Evolutionary conservation across 768 basidiomycete species (phyloP).

Genomic region (Lactarius tabidus): DNA sequence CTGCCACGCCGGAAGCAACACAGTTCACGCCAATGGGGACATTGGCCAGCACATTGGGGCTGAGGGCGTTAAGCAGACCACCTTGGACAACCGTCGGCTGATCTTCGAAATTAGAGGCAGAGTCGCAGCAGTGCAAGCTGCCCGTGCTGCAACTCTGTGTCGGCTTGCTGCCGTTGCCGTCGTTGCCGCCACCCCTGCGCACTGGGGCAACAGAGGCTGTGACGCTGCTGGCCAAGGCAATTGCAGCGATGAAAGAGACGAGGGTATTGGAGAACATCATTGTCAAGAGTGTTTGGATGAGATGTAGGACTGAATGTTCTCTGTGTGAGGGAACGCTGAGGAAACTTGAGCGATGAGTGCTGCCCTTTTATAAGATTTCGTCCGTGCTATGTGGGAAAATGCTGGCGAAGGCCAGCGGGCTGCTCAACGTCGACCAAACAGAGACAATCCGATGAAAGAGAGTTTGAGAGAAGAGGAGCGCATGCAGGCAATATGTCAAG

Average conservation of each 20-base stretch:
- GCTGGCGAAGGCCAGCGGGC: background rate
- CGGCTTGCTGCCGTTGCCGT: too few species aligned
- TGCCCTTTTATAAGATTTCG: background rate
- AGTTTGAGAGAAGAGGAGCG: background rate
- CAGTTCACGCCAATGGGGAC: too few species aligned
- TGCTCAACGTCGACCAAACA: background rate
- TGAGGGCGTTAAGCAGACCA: too few species aligned
- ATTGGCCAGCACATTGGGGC: too few species aligned
- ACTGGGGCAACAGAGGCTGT: background rate
- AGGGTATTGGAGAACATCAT: constrained; percentile 1
- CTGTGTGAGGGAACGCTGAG: background rate
- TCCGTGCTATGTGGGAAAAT: background rate
- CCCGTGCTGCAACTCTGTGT: too few species aligned
- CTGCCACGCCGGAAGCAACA: too few species aligned
- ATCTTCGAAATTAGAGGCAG: too few species aligned
- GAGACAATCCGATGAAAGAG: too few species aligned
- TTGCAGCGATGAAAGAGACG: background rate
- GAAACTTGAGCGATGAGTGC: background rate
- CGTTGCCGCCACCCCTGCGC: background rate
- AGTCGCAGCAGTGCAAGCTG: too few species aligned
- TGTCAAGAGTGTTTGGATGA: background rate
- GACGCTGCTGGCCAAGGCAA: background rate
- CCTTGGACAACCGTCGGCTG: too few species aligned
- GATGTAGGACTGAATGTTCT: background rate
- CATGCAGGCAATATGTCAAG: background rate